phyloP scores from a whole-genome alignment of 495 filamentous ascomycete species.

The Penicillium argentinense region DNA sequence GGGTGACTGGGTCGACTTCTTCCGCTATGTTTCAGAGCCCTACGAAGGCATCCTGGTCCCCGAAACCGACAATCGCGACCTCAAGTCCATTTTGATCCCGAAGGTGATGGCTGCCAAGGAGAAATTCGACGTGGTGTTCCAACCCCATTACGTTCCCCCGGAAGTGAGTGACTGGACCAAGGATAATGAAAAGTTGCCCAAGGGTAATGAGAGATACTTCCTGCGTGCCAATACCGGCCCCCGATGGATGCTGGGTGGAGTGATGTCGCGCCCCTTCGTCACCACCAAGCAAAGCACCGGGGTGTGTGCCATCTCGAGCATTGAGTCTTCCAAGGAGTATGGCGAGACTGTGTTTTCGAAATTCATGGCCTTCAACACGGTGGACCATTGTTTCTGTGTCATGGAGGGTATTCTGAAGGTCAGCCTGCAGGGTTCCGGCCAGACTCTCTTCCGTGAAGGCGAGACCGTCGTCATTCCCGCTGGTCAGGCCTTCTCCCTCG shows the following conservation, averaged over 20 bases:
- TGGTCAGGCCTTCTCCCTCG: slow-evolving; percentile 37
- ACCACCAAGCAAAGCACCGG: slow-evolving; percentile 43
- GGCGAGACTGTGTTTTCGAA: slow-evolving; percentile 29
- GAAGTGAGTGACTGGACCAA: slow-evolving; percentile 41
- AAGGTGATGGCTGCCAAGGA: slow-evolving; percentile 51
- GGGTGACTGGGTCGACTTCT: slow-evolving; percentile 56
- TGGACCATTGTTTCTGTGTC: slow-evolving; percentile 42
- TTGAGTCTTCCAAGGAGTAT: slow-evolving; percentile 40
- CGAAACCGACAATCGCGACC: slow-evolving; percentile 42
- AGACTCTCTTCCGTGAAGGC: slow-evolving; percentile 33
- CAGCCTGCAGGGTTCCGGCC: slow-evolving; percentile 27
- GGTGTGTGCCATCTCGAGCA: slow-evolving; percentile 47
- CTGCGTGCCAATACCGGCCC: slow-evolving; percentile 43
- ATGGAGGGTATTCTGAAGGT: slow-evolving; percentile 41
- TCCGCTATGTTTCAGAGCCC: slow-evolving; percentile 49
- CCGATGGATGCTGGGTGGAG: slow-evolving; percentile 43
- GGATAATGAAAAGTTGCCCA: slow-evolving; percentile 42
- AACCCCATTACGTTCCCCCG: slow-evolving; percentile 39
- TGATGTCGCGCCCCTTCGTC: slow-evolving; percentile 43
- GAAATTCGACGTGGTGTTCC: slow-evolving; percentile 49
- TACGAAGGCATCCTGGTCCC: slow-evolving; percentile 52
- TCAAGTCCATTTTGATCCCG: slow-evolving; percentile 43
- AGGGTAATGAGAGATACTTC: slow-evolving; percentile 37
- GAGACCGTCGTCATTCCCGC: slow-evolving; percentile 46
- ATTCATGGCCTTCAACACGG: slow-evolving; percentile 35